Conservation (phyloP, 305 asterid genomes). For the Solanum hybrid region DNA sequence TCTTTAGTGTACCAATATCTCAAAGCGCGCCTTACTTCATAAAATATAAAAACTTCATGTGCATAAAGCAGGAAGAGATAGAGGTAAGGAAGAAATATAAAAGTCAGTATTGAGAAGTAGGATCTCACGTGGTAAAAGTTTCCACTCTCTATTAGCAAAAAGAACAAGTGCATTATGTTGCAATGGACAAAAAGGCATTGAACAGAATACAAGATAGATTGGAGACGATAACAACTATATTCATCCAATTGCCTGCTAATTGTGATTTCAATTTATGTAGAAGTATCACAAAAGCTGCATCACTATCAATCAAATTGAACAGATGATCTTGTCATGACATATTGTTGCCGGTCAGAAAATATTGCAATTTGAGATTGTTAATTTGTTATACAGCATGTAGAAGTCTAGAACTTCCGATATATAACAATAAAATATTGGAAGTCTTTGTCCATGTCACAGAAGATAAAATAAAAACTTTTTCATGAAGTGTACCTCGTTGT, state of each 20-base stretch:
- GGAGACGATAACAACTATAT: neutral
- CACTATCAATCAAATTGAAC: neutral
- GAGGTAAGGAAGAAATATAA: neutral
- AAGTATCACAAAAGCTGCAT: neutral
- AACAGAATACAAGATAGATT: neutral
- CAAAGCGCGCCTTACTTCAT: neutral
- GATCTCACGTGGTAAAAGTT: neutral
- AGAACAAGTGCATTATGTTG: neutral
- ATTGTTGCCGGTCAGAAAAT: neutral
- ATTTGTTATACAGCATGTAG: neutral
- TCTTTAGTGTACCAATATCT: neutral
- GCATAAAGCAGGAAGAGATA: neutral
- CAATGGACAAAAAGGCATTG: neutral
- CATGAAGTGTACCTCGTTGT: slow-evolving; percentile 64
- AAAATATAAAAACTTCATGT: neutral
- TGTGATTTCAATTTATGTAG: neutral
- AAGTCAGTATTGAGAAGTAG: neutral
- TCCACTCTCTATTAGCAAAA: neutral
- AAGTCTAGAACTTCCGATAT: neutral
- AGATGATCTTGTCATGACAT: neutral
- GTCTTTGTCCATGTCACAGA: neutral
- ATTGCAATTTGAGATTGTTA: neutral
- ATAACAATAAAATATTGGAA: neutral
- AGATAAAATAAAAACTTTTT: neutral
- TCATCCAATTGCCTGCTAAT: neutral